Conservation (phyloP, 306 rosid species). For the Oxytropis ochrocephala region DNA sequence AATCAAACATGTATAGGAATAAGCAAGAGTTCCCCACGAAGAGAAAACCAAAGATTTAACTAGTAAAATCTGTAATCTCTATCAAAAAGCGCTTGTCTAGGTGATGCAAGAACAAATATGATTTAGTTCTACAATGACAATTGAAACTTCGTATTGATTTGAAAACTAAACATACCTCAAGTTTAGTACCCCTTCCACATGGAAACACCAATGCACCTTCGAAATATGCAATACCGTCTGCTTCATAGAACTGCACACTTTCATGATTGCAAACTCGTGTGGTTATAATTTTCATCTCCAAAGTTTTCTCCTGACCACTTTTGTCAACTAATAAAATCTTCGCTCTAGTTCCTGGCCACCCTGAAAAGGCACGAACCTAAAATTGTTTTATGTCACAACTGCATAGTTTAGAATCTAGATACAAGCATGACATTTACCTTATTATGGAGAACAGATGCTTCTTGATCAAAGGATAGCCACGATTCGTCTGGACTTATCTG, state of each 20-base stretch:
- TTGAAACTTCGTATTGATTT: conserved; percentile 11
- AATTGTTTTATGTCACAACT: conserved; percentile 46
- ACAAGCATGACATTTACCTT: conserved; percentile 49
- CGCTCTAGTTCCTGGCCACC: conserved; percentile 95
- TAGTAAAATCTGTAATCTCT: not conserved
- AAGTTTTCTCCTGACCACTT: conserved; percentile 37
- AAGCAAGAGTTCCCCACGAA: not conserved
- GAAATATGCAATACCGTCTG: conserved; percentile 41
- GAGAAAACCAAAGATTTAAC: not conserved
- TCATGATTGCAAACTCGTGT: conserved; percentile 46
- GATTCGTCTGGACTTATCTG: conserved; percentile 81
- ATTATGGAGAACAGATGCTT: conserved; percentile 67
- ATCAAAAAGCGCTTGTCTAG: not conserved
- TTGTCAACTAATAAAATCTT: conserved; percentile 47
- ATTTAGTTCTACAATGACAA: not conserved
- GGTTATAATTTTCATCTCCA: conserved; percentile 74
- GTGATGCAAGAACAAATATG: not conserved
- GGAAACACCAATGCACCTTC: conserved; percentile 67
- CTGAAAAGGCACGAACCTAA: conserved; percentile 97
- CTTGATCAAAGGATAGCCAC: conserved; percentile 73
- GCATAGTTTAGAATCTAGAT: conserved; percentile 18
- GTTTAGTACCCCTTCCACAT: conserved; percentile 53
- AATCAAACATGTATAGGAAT: not conserved
- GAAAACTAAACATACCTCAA: conserved; percentile 53
- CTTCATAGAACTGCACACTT: conserved; percentile 35